Evolutionary conservation across 768 basidiomycete species (phyloP).

Genomic region (Dictyophora rubrovolvata): DNA sequence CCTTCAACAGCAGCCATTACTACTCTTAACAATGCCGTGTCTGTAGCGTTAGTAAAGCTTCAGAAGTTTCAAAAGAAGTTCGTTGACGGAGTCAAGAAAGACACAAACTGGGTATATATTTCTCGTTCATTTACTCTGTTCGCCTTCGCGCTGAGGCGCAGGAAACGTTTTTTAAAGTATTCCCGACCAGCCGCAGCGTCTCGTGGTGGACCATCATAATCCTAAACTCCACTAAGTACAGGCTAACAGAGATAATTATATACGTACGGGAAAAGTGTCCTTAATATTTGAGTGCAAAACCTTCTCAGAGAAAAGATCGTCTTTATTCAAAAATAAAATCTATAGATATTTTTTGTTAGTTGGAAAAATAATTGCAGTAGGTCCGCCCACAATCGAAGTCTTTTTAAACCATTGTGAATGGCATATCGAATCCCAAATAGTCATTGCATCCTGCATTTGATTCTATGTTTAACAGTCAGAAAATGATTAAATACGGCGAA

Average conservation of each 20-base stretch:
- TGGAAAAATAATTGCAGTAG: slow-evolving; percentile 10
- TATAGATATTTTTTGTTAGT: slow-evolving; percentile 18
- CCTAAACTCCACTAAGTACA: slow-evolving; percentile 31
- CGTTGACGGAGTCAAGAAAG: slow-evolving; percentile 1
- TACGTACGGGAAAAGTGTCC: slow-evolving; percentile 74
- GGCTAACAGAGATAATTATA: not conserved
- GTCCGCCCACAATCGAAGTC: slow-evolving; percentile 68
- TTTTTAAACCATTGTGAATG: slow-evolving; percentile 96
- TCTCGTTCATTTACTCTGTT: slow-evolving; percentile 80
- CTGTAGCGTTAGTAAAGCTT: slow-evolving; percentile 84
- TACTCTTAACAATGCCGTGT: slow-evolving; percentile 77
- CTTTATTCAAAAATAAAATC: slow-evolving; percentile 95
- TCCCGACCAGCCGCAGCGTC: slow-evolving; percentile 71
- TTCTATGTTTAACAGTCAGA: slow-evolving; percentile 40
- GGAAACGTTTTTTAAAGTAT: slow-evolving; percentile 85
- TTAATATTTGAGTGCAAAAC: slow-evolving; percentile 74
- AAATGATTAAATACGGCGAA: not conserved
- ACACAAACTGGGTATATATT: slow-evolving; percentile 84
- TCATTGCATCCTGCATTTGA: slow-evolving; percentile 98
- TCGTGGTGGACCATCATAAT: slow-evolving; percentile 71
- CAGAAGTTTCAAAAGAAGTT: slow-evolving; percentile 5
- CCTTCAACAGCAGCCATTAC: slow-evolving; percentile 97
- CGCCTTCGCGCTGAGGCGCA: slow-evolving; percentile 71
- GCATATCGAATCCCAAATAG: slow-evolving; percentile 98
- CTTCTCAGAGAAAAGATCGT: slow-evolving; percentile 85